Evolutionary conservation across 257 asterid species (phyloP), one percentile per base, ranked within the genome.

Genomic region (Primulina tabacum): DNA sequence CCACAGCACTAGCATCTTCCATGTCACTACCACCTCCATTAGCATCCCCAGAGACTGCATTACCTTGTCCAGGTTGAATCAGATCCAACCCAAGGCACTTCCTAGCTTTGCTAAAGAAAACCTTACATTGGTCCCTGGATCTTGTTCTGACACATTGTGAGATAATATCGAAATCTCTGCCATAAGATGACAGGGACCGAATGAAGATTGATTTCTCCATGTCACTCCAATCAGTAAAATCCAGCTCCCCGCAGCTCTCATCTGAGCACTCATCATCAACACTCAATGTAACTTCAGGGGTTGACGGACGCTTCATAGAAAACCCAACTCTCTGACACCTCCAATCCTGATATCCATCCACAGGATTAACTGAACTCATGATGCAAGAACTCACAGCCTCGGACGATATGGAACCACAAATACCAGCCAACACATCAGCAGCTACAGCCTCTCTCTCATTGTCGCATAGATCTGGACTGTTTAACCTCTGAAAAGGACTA

Each of bases 381-480:
- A 86, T 89, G 87, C 96, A 86, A 65, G 97, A 89, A 82, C 96
- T 85, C 93, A 87, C 84, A 65, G 98, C 97, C 84, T 95, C 98
- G 17, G 99, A 88, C 38, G 99, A 95, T 11, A 89, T 67, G 65
- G 99, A 89, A 75, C 97, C 95, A 82, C 96, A 91, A 57, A 95
- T 92, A 34, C 99, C 94, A 65, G 96, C 97, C 86, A 95, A 85
- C 62, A 95, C 99, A 80, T 92, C 97, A 66, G 92, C 99, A 70
- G 99, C 99, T 47, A 75, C 90, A 52, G 92, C 81, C 83, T 94
- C 92, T 72, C 87, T 80, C 74, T 82, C 98, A 74, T 73, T 82
- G 68, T 76, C 79, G 35, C 80, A 80, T 58, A 77, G 65, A 74
- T 85, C 90, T 76, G 84, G 77, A 74, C 90, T 82, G 70, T 77